phyloP scores from a whole-genome alignment of 78 protist species.

The Chrysochromulina tobinii region DNA sequence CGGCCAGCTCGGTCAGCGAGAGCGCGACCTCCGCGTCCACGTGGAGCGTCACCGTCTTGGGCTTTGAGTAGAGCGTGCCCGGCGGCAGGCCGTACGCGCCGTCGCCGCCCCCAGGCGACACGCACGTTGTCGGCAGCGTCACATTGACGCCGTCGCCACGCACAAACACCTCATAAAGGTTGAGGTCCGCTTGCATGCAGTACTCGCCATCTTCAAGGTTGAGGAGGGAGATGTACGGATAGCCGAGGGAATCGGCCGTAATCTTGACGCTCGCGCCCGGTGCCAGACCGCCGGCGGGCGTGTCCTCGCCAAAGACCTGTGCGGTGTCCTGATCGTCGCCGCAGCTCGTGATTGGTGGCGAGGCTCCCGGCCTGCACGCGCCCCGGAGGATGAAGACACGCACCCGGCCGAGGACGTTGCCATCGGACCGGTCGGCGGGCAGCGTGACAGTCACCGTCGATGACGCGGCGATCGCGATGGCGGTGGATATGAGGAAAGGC shows the following conservation, averaged over 20 bases:
- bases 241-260: neutral
- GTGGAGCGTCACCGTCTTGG: neutral
- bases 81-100: neutral
- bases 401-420: too few relatives aligned
- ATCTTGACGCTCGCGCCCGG: neutral
- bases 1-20: neutral
- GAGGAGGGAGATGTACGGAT: neutral
- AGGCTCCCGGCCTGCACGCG: too few relatives aligned
- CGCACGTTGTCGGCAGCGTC: neutral
- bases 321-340: neutral
- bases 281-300: neutral
- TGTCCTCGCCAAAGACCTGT: neutral
- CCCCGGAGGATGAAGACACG: too few relatives aligned
- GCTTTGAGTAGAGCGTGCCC: neutral
- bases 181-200: neutral
- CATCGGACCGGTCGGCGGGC: too few relatives aligned
- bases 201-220: neutral
- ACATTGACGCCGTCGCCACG: constrained; percentile 22
- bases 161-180: neutral
- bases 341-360: neutral
- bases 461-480: too few relatives aligned
- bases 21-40: neutral
- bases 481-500: too few relatives aligned
- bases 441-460: too few relatives aligned
- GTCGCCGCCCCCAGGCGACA: neutral